Percentiles rank a stretch among this genome's conserved stretches.
Conservation (phyloP, 2,329 filamentous ascomycete genomes). For the Balansia obtecta region DNA sequence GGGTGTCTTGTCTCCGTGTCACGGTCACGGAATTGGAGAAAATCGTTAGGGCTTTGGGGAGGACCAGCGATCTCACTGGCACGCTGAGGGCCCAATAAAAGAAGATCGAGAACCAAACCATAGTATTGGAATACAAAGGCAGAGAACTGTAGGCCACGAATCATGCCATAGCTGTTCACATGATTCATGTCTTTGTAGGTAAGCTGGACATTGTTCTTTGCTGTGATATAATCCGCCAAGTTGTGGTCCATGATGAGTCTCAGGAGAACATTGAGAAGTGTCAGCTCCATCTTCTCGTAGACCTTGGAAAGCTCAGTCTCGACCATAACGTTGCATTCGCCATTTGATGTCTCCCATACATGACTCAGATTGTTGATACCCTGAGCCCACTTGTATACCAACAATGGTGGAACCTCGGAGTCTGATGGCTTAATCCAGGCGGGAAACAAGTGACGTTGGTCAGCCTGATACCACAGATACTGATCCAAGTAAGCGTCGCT, state of each 20-base stretch:
- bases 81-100: constrained; percentile 83
- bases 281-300: constrained; percentile 98
- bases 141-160: constrained; percentile 93
- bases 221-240: constrained; percentile 94
- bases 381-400: constrained; percentile 98
- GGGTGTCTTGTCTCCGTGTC: constrained; percentile 89
- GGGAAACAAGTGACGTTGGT: constrained; percentile 92
- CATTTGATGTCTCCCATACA: constrained; percentile 87
- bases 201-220: constrained; percentile 97
- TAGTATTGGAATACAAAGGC: constrained; percentile 99
- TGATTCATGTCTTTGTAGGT: constrained; percentile 99
- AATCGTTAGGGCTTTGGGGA: constrained; percentile 89
- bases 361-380: constrained; percentile 96
- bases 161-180: constrained; percentile 97
- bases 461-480: constrained; percentile 98
- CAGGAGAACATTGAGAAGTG: constrained; percentile 82
- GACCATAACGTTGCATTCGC: constrained; percentile 97
- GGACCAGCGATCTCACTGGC: constrained; percentile 97
- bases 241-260: constrained; percentile 99
- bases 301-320: constrained; percentile 98
- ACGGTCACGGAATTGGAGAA: constrained; percentile 89
- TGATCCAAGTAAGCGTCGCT: constrained; percentile 97
- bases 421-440: constrained; percentile 99
- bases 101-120: constrained; percentile 82
- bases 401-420: constrained; percentile 85